Conservation (phyloP, 1,284 basidiomycete species). For the Cystobasidium slooffiae region DNA sequence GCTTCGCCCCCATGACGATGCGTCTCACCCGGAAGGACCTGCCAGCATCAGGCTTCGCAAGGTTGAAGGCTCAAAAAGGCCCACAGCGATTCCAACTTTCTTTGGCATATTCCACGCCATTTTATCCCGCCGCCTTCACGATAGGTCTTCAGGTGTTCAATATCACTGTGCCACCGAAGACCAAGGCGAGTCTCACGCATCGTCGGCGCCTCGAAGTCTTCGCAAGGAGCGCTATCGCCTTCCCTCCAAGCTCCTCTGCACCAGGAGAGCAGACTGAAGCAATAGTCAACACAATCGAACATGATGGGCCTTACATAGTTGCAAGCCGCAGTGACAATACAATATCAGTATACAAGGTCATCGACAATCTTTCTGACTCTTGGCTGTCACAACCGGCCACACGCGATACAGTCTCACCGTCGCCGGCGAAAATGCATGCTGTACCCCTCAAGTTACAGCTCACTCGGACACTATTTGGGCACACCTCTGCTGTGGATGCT, state of each 20-base stretch:
- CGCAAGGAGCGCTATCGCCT: constrained; percentile 46
- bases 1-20: constrained; percentile 30
- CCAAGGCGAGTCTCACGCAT: not conserved
- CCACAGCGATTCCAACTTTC: constrained; percentile 49
- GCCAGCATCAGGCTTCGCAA: not conserved
- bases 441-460: constrained; percentile 48
- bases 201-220: constrained; percentile 8
- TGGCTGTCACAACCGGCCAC: not conserved
- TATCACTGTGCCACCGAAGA: constrained; percentile 42
- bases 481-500: constrained; percentile 54
- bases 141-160: constrained; percentile 54
- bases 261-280: not conserved
- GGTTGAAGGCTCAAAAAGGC: constrained; percentile 1
- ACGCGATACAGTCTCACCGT: not conserved
- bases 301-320: constrained; percentile 54
- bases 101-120: constrained; percentile 54
- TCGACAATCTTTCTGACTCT: constrained; percentile 44
- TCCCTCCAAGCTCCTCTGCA: not conserved
- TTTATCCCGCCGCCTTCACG: constrained; percentile 53
- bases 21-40: not conserved
- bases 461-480: constrained; percentile 54
- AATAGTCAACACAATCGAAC: constrained; percentile 50
- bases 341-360: constrained; percentile 53
- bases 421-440: constrained; percentile 14
- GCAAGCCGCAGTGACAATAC: constrained; percentile 53